A percentile compares a stretch with the other conserved stretches of the same genome.
phyloP scores from a whole-genome alignment of 1,139 yeast genomes.

The Yamadazyma trypodendri region DNA sequence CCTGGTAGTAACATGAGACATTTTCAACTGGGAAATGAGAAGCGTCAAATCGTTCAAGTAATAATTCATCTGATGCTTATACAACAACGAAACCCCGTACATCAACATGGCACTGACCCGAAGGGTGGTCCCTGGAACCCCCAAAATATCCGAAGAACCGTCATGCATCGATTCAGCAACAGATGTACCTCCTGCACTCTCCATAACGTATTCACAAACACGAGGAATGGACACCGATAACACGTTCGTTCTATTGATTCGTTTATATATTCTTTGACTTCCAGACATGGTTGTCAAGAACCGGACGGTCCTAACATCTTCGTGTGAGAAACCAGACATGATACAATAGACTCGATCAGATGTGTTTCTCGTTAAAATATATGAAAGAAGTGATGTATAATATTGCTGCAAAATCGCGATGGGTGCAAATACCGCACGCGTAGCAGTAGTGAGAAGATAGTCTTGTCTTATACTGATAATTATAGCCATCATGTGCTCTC shows the following conservation, averaged over 20 bases:
- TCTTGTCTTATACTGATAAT: no score
- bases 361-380: no score
- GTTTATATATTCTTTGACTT: constrained; percentile 19
- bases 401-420: constrained; percentile 6
- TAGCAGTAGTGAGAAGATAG: no score
- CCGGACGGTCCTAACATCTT: constrained; percentile 12
- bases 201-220: constrained; percentile 37
- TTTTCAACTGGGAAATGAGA: not conserved
- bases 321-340: constrained; percentile 5
- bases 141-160: not conserved
- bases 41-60: constrained; percentile 19
- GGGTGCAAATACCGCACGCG: constrained; percentile 4
- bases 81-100: constrained; percentile 57
- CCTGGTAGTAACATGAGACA: not conserved
- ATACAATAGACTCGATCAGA: no score
- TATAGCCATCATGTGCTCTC: no score
- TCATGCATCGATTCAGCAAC: not conserved
- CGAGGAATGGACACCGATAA: constrained; percentile 46
- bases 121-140: constrained; percentile 3
- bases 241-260: constrained; percentile 24
- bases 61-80: constrained; percentile 49
- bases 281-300: constrained; percentile 6
- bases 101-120: constrained; percentile 44
- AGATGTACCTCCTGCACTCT: constrained; percentile 16
- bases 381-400: constrained; percentile 1